Evolutionary conservation across 352 stramenopile species (phyloP).

Genomic region (Phytophthora constricta): DNA sequence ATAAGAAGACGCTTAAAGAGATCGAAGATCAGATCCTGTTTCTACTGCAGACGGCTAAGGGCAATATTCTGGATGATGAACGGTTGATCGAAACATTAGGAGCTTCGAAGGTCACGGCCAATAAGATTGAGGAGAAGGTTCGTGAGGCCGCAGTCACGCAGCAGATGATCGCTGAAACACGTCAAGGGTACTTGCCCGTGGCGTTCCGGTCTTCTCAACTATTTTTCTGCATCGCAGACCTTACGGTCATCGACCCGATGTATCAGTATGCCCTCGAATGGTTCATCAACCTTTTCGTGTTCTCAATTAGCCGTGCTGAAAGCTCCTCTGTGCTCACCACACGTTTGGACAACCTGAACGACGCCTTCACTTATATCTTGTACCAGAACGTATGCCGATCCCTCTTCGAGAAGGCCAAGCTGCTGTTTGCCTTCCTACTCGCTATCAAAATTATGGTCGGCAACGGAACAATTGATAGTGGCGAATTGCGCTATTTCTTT

Average conservation of each 20-base stretch:
- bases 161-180: constrained; percentile 93
- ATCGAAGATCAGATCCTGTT: constrained; percentile 97
- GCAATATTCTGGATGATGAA: constrained; percentile 97
- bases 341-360: constrained; percentile 90
- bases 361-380: constrained; percentile 95
- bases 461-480: constrained; percentile 72
- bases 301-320: constrained; percentile 89
- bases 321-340: constrained; percentile 78
- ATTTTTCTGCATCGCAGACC: constrained; percentile 95
- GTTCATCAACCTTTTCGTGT: constrained; percentile 96
- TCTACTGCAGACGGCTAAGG: constrained; percentile 91
- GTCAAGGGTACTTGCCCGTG: constrained; percentile 92
- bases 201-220: constrained; percentile 91
- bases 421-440: constrained; percentile 95
- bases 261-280: constrained; percentile 97
- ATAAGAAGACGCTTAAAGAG: constrained; percentile 95
- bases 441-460: constrained; percentile 93
- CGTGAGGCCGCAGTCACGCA: constrained; percentile 92
- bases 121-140: constrained; percentile 95
- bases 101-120: constrained; percentile 93
- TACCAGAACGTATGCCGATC: constrained; percentile 97
- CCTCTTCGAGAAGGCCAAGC: constrained; percentile 97
- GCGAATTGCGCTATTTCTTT: constrained; percentile 92
- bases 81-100: constrained; percentile 94
- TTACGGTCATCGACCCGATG: constrained; percentile 95